Evolutionary conservation across 2,329 filamentous ascomycete species (phyloP), one percentile per base, ranked within the genome.

Genomic region (Atkinsonella texensis): DNA sequence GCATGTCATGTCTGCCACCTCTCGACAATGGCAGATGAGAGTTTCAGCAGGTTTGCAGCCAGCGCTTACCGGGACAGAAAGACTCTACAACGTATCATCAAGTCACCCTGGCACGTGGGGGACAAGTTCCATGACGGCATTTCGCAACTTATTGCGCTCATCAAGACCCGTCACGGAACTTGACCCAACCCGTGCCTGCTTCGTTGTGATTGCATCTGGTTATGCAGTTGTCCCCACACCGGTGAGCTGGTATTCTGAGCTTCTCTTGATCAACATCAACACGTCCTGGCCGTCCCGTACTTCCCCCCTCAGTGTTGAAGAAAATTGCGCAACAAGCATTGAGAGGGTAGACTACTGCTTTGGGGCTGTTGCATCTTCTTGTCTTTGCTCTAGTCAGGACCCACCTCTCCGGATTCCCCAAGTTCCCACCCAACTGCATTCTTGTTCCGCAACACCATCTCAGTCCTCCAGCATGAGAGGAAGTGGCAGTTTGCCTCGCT

Each of bases 221-320:
- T 39, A n/a, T 45, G 33, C 40, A 31, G 23, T 35, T 15, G 32
- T 43, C 53, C 42, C 53, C 51, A 54, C 53, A 50, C 50, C 53
- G 53, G 53, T 54, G 41, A 50, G 50, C 43, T 38, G 2, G 41
- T 35, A 7, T 23, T 40, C 11, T 31, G 28, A 44, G 42, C 38
- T 17, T 10, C 41, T 23, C 11, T 15, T 39, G 13, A 20, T 18
- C n/a, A 11, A 20, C 20, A 42, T n/a, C 39, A 45, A n/a, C 15
- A 20, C 12, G 7, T 45, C 18, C 41, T 23, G 12, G 12, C 23
- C 20, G 3, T 32, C 28, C 43, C 17, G 8, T 42, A 9, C 11
- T 43, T 18, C 3, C 20, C 18, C 20, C 17, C 20, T 18, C 20
- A 43, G 10, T 7, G 28, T 28, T 28, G 28, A 28, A n/a, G 9